Percentiles rank a stretch among this genome's conserved stretches.
Conservation (phyloP, 805 yeast species). For the Candida berthetii region DNA sequence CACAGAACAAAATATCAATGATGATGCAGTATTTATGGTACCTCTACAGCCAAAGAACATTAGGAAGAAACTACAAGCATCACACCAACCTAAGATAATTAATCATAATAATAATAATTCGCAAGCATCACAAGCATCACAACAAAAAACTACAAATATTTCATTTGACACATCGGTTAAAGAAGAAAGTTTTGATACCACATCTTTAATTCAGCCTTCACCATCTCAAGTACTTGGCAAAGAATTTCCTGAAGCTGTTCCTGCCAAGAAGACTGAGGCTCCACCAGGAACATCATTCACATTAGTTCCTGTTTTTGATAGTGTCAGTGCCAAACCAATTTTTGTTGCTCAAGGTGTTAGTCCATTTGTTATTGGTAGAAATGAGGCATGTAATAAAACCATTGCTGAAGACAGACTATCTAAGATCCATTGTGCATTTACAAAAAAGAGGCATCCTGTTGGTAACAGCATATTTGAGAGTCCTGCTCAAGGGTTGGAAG, state of each 20-base stretch:
- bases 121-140: constrained; percentile 5
- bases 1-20: not conserved
- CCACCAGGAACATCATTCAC: constrained; percentile 63
- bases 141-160: constrained; percentile 3
- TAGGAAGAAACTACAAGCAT: not conserved
- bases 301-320: constrained; percentile 43
- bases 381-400: constrained; percentile 50
- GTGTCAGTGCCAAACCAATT: constrained; percentile 41
- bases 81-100: not conserved
- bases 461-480: constrained; percentile 53
- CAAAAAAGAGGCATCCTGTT: constrained; percentile 57
- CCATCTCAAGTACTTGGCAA: not conserved
- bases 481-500: constrained; percentile 69
- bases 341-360: constrained; percentile 62
- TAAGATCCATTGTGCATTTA: constrained; percentile 71
- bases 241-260: constrained; percentile 13
- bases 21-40: constrained; percentile 16
- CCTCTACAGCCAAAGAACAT: constrained; percentile 10
- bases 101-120: not conserved
- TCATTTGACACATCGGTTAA: constrained; percentile 2
- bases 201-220: constrained; percentile 12
- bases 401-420: constrained; percentile 76
- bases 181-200: constrained; percentile 14
- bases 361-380: constrained; percentile 71
- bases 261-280: constrained; percentile 10